Conservation (phyloP, 352 stramenopile species). For the Globisporangium camurandrum region DNA sequence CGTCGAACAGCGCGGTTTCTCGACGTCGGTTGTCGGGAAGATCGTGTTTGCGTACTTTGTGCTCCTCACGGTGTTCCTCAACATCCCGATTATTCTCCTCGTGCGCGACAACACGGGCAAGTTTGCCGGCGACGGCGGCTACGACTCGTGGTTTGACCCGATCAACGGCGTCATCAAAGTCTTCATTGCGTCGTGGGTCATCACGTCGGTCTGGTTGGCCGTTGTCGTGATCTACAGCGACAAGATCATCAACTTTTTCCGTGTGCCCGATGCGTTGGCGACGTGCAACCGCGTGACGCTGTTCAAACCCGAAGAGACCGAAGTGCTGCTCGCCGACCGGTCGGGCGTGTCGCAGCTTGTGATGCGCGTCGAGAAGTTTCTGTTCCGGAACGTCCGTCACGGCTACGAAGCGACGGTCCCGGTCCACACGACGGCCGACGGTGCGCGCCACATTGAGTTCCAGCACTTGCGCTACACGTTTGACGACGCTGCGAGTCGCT, state of each 20-base stretch:
- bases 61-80: constrained; percentile 44
- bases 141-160: constrained; percentile 44
- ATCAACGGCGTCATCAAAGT: constrained; percentile 46
- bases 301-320: constrained; percentile 45
- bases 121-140: constrained; percentile 24
- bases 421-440: constrained; percentile 28
- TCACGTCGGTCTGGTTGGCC: constrained; percentile 42
- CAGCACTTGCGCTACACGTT: constrained; percentile 58
- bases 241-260: constrained; percentile 59
- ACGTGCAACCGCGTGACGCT: constrained; percentile 46
- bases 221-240: constrained; percentile 33
- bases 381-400: constrained; percentile 32
- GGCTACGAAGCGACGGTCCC: constrained; percentile 46
- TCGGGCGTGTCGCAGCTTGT: constrained; percentile 52
- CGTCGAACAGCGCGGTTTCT: constrained; percentile 43
- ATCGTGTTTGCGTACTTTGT: constrained; percentile 53
- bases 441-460: constrained; percentile 41
- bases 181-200: constrained; percentile 53
- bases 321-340: constrained; percentile 49
- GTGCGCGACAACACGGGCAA: constrained; percentile 55
- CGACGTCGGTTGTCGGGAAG: constrained; percentile 30
- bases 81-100: constrained; percentile 41
- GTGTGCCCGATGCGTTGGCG: constrained; percentile 28
- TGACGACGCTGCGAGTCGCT: constrained; percentile 36
- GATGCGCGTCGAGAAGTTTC: constrained; percentile 33